A percentile compares a stretch with the other conserved stretches of the same genome.
Evolutionary conservation across 1,139 yeast genomes (phyloP).

Genomic region (Kodamaea alishanica): DNA sequence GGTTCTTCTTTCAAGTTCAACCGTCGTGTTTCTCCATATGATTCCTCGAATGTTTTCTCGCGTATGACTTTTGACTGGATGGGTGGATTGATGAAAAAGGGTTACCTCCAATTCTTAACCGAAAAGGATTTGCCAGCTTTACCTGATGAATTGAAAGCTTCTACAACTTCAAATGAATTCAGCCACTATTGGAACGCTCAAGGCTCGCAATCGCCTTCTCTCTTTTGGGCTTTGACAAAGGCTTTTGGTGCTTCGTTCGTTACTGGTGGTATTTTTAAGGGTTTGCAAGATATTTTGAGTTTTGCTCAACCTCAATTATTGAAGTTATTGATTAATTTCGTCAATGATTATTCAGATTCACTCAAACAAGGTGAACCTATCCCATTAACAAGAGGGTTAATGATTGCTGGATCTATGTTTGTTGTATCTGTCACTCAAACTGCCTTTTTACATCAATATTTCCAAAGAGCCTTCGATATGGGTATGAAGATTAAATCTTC

Average conservation of each 20-base stretch:
- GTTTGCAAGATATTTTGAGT: constrained; percentile 73
- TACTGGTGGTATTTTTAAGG: constrained; percentile 75
- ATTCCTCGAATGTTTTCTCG: constrained; percentile 77
- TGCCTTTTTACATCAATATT: constrained; percentile 84
- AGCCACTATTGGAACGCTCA: constrained; percentile 55
- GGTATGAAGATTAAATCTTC: constrained; percentile 90
- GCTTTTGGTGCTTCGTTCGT: constrained; percentile 72
- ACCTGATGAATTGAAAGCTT: constrained; percentile 62
- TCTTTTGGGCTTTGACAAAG: constrained; percentile 55
- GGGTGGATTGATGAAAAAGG: constrained; percentile 84
- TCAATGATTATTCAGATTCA: constrained; percentile 63
- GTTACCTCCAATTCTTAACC: constrained; percentile 68
- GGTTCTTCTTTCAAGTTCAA: constrained; percentile 32
- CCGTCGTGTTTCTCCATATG: constrained; percentile 55
- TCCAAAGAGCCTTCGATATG: constrained; percentile 80
- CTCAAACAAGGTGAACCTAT: constrained; percentile 29
- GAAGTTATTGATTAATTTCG: constrained; percentile 72
- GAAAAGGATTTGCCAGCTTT: constrained; percentile 79
- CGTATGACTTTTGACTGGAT: constrained; percentile 86
- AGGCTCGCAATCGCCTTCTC: constrained; percentile 50
- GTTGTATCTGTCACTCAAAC: constrained; percentile 80
- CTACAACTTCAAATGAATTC: constrained; percentile 47
- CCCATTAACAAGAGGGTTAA: constrained; percentile 76
- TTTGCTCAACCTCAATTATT: constrained; percentile 88
- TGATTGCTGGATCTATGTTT: constrained; percentile 84